Conservation (phyloP, 352 stramenopile genomes). For the Globisporangium heterothallicum region DNA sequence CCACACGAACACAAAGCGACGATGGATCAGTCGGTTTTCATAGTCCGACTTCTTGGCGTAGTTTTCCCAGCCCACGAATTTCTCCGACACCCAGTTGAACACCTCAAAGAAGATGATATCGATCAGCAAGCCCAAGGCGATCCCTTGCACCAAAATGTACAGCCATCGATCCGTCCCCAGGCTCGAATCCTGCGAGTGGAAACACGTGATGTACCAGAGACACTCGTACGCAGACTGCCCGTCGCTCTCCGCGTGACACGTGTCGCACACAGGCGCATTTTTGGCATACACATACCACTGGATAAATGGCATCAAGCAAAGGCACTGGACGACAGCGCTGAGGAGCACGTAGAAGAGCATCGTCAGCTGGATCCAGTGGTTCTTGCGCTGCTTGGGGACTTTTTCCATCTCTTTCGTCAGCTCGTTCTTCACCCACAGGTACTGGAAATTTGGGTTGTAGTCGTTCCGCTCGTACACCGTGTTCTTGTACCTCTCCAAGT, state of each 20-base stretch:
- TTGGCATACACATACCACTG: slow-evolving; percentile 89
- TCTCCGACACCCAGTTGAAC: slow-evolving; percentile 86
- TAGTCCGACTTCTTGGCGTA: slow-evolving; percentile 84
- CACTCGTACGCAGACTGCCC: slow-evolving; percentile 47
- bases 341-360: slow-evolving; percentile 84
- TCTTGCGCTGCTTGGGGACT: slow-evolving; percentile 74
- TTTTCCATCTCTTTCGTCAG: slow-evolving; percentile 89
- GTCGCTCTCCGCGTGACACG: slow-evolving; percentile 36
- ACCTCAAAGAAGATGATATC: slow-evolving; percentile 88
- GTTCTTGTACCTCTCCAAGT: slow-evolving; percentile 85
- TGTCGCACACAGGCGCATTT: slow-evolving; percentile 65
- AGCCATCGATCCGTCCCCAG: slow-evolving; percentile 85
- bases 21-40: slow-evolving; percentile 82
- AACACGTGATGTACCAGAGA: slow-evolving; percentile 83
- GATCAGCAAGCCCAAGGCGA: slow-evolving; percentile 77
- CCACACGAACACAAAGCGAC: slow-evolving; percentile 88
- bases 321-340: slow-evolving; percentile 67
- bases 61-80: slow-evolving; percentile 86
- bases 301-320: slow-evolving; percentile 84
- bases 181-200: slow-evolving; percentile 58
- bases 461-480: slow-evolving; percentile 87
- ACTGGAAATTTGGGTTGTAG: slow-evolving; percentile 81
- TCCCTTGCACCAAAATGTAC: slow-evolving; percentile 85
- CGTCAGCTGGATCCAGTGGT: slow-evolving; percentile 80
- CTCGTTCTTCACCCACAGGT: slow-evolving; percentile 82